A percentile compares a stretch with the other conserved stretches of the same genome.
Conservation (phyloP, 768 basidiomycete species). For the Tulasnella sp. region DNA sequence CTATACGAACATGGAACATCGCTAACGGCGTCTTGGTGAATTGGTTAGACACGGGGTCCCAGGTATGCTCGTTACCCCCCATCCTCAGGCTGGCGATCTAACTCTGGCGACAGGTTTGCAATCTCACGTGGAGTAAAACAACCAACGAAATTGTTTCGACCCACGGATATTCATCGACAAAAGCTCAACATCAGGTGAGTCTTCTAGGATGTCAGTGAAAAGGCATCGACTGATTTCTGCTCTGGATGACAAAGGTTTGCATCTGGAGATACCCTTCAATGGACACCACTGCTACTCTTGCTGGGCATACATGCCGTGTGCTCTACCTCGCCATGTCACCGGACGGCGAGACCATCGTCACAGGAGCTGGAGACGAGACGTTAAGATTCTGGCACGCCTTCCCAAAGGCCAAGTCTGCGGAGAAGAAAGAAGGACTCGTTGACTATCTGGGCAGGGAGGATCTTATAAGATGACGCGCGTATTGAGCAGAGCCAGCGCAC, state of each 20-base stretch:
- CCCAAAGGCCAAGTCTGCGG: conserved; percentile 29
- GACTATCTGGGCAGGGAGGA: conserved; percentile 12
- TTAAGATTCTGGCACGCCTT: conserved; percentile 97
- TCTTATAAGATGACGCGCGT: not conserved
- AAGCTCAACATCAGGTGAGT: conserved; percentile 83
- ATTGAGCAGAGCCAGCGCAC: not conserved
- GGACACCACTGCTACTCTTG: conserved; percentile 88
- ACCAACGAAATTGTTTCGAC: conserved; percentile 97
- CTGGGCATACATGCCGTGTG: conserved; percentile 93
- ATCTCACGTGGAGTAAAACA: conserved; percentile 90
- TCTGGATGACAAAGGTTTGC: not conserved
- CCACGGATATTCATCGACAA: conserved; percentile 89
- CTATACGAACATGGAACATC: conserved; percentile 96
- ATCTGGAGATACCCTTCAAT: conserved; percentile 78
- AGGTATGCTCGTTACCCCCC: conserved; percentile 42
- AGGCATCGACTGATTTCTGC: not conserved
- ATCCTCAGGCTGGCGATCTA: not conserved
- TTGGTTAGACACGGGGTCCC: conserved; percentile 89
- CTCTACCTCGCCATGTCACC: conserved; percentile 96
- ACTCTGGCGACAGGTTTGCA: conserved; percentile 65
- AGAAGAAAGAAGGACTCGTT: conserved; percentile 18
- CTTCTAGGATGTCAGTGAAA: conserved; percentile 34
- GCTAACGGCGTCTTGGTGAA: conserved; percentile 72
- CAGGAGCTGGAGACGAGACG: conserved; percentile 96
- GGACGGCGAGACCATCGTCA: conserved; percentile 95